Evolutionary conservation across 352 stramenopile species (phyloP).

Genomic region (Chrysophaeum taylorii): DNA sequence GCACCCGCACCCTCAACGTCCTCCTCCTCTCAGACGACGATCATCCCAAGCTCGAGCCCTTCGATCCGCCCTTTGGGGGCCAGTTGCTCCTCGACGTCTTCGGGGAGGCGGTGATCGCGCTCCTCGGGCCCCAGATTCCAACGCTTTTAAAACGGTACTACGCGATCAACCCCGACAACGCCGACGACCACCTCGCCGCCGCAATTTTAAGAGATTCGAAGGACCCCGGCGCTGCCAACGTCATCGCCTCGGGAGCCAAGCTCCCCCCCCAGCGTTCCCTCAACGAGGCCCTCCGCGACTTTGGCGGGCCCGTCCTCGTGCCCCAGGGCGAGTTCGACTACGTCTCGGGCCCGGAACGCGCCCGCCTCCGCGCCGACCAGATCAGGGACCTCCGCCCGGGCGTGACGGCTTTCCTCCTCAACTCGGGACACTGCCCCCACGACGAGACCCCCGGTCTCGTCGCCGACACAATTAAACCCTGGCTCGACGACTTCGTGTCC

Average conservation of each 20-base stretch:
- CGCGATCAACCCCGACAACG: background rate
- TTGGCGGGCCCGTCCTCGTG: background rate
- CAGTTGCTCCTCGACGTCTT: background rate
- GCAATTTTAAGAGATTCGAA: background rate
- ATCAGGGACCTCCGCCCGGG: background rate
- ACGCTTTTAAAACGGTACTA: background rate
- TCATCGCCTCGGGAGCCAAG: background rate
- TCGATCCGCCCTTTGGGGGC: background rate
- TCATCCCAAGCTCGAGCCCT: background rate
- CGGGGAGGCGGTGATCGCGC: background rate
- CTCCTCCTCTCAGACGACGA: no score
- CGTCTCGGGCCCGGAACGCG: background rate
- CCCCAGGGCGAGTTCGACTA: background rate
- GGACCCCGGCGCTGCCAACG: constrained; percentile 5
- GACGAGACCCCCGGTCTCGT: background rate
- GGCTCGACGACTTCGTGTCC: no score
- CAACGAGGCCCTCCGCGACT: background rate
- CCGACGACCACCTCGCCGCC: background rate
- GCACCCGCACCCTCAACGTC: background rate
- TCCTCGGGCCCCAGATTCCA: background rate
- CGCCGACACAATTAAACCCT: background rate
- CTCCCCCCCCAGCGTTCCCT: background rate
- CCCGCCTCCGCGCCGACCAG: background rate
- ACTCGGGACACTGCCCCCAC: no score
- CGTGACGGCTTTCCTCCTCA: background rate